Conservation (phyloP, 108 stramenopile genomes). For the Conticribra weissflogii region DNA sequence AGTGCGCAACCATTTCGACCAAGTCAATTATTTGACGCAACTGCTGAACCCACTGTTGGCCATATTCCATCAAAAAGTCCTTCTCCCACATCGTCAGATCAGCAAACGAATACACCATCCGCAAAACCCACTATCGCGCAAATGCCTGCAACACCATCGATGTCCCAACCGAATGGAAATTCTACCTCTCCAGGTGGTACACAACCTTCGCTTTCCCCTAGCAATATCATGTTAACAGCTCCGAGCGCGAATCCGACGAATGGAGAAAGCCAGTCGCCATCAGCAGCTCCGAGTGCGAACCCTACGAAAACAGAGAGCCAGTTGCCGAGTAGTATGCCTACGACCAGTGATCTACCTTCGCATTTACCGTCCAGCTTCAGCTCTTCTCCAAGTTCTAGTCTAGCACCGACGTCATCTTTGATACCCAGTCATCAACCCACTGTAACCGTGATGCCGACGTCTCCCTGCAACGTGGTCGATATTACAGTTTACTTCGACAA, state of each 20-base stretch:
- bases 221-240: no score
- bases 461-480: background rate
- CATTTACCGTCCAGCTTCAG: background rate
- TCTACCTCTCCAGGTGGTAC: background rate
- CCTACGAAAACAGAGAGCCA: no score
- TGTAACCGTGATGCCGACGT: background rate
- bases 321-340: background rate
- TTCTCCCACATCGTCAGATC: background rate
- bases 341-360: background rate
- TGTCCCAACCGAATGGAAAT: background rate
- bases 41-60: no score
- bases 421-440: background rate
- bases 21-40: no score
- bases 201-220: background rate
- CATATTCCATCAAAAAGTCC: no score
- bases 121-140: background rate
- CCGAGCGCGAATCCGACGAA: no score
- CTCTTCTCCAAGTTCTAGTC: background rate
- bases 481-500: background rate
- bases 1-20: no score
- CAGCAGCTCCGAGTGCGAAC: no score
- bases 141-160: background rate
- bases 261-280: no score
- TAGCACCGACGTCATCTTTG: background rate
- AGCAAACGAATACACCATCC: background rate